Conservation (phyloP, 148 eudicot genomes). For the Simmondsia chinensis region DNA sequence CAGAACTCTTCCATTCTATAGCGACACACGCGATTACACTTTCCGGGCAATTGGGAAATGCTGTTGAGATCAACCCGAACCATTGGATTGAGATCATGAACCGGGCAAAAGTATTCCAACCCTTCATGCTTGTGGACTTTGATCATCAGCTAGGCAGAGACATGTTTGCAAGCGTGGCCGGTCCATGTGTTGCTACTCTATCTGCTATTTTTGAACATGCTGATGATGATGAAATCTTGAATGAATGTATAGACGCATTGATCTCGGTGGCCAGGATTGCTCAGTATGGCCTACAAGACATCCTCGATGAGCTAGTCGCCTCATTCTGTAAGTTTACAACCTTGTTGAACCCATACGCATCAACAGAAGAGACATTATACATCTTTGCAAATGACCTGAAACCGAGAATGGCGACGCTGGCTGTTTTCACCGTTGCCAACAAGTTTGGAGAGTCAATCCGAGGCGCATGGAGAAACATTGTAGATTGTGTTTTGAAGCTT, state of each 20-base stretch:
- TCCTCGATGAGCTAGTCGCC: constrained; percentile 74
- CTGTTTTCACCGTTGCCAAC: constrained; percentile 78
- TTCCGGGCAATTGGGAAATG: constrained; percentile 24
- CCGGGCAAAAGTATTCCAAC: constrained; percentile 31
- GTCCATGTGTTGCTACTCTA: constrained; percentile 74
- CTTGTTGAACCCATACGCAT: constrained; percentile 82
- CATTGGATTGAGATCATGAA: constrained; percentile 77
- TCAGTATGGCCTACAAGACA: constrained; percentile 70
- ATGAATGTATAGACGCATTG: constrained; percentile 73
- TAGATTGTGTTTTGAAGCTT: constrained; percentile 83
- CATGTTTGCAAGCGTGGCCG: constrained; percentile 86
- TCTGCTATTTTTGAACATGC: constrained; percentile 81
- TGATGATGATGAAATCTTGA: constrained; percentile 76
- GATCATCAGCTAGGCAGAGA: constrained; percentile 72
- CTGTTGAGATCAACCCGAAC: constrained; percentile 68
- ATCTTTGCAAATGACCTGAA: constrained; percentile 79
- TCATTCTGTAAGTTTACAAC: constrained; percentile 89
- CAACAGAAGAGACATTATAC: constrained; percentile 82
- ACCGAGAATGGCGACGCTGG: constrained; percentile 89
- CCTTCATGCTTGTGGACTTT: constrained; percentile 46
- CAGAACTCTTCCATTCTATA: constrained; percentile 86
- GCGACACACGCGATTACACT: constrained; percentile 46
- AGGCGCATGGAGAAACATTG: constrained; percentile 88
- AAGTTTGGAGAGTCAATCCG: constrained; percentile 61
- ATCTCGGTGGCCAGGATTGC: constrained; percentile 73